Percentiles rank a stretch among this genome's conserved stretches.
These are phyloP conservation scores for Globisporangium paroecandrum DNA, from an alignment of 352 stramenopile species.

Conservation along the genomic window DNA sequence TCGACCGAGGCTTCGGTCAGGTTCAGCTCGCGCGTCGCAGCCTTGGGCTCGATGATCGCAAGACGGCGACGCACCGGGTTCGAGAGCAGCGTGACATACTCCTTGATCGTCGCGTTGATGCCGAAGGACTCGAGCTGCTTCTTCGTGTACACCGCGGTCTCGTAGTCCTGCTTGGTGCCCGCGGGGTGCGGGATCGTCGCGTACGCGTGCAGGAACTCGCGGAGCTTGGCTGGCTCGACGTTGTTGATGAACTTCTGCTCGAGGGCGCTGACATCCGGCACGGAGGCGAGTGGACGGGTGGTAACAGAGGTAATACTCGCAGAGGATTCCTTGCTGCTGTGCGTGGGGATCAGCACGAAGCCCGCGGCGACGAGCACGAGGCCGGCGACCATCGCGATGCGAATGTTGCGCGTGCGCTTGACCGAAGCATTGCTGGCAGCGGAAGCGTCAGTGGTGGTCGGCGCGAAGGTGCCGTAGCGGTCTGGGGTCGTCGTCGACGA, in stretches of 20 bases:
- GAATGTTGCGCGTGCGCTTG: neutral
- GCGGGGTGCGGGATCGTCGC: slow-evolving; percentile 3
- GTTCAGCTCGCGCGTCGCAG: slow-evolving; percentile 32
- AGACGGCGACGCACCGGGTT: slow-evolving; percentile 42
- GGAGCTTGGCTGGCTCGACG: slow-evolving; percentile 2
- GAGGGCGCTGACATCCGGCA: neutral
- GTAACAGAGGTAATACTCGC: neutral
- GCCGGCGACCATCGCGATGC: slow-evolving; percentile 17
- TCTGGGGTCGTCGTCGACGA: slow-evolving; percentile 1
- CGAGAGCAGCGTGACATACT: slow-evolving; percentile 49
- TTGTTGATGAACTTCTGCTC: slow-evolving; percentile 6
- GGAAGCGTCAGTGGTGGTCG: neutral
- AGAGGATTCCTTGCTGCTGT: neutral
- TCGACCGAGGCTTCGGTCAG: slow-evolving; percentile 54
- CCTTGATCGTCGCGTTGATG: slow-evolving; percentile 22
- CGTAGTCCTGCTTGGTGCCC: slow-evolving; percentile 27
- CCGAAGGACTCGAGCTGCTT: slow-evolving; percentile 34
- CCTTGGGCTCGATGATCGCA: slow-evolving; percentile 41
- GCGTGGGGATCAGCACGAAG: slow-evolving; percentile 7
- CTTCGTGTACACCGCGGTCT: slow-evolving; percentile 32
- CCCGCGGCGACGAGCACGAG: slow-evolving; percentile 5
- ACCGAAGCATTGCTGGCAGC: neutral
- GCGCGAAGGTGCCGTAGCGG: slow-evolving; percentile 9
- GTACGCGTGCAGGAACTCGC: slow-evolving; percentile 15
- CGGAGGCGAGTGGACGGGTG: neutral